These are phyloP conservation scores for Xylariaceae sp. DNA, from an alignment of 2,329 filamentous ascomycete genomes.

Conservation along the genomic window DNA sequence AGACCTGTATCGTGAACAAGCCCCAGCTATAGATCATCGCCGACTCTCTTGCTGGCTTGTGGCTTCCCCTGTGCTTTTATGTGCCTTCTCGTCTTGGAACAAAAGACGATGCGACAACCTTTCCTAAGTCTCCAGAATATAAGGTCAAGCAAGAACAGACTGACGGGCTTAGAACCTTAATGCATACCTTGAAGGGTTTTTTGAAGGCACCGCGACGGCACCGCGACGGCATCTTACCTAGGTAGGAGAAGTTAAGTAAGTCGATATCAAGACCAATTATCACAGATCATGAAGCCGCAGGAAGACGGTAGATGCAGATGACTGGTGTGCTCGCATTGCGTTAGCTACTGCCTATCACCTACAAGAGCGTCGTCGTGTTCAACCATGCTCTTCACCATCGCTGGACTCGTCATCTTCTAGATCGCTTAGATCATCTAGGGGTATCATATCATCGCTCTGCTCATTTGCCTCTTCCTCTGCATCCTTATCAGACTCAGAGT, in stretches of 20 bases:
- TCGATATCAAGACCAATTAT: too few species aligned
- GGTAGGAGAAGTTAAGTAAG: too few species aligned
- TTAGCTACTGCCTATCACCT: slow-evolving; percentile 25
- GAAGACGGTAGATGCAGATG: slow-evolving; percentile 9
- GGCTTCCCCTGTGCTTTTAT: slow-evolving; percentile 7
- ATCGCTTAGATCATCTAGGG: slow-evolving; percentile 45
- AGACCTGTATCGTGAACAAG: not conserved
- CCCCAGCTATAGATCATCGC: not conserved
- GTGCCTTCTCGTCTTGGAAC: not conserved
- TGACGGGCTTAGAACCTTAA: not conserved
- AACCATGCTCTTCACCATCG: slow-evolving; percentile 42
- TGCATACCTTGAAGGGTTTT: not conserved
- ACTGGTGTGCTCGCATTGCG: slow-evolving; percentile 23
- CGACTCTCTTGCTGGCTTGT: not conserved
- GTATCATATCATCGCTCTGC: slow-evolving; percentile 55
- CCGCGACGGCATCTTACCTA: too few species aligned
- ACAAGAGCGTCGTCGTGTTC: slow-evolving; percentile 21
- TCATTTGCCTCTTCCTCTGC: slow-evolving; percentile 10
- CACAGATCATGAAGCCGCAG: too few species aligned
- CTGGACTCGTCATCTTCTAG: slow-evolving; percentile 39
- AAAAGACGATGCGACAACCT: not conserved
- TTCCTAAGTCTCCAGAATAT: not conserved
- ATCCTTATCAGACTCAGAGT: slow-evolving; percentile 37
- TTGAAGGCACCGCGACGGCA: not conserved
- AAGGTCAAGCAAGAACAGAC: slow-evolving; percentile 8